These are phyloP conservation scores for Avena sativa DNA, from an alignment of 176 grass and related monocot genomes.

Conservation along the genomic window DNA sequence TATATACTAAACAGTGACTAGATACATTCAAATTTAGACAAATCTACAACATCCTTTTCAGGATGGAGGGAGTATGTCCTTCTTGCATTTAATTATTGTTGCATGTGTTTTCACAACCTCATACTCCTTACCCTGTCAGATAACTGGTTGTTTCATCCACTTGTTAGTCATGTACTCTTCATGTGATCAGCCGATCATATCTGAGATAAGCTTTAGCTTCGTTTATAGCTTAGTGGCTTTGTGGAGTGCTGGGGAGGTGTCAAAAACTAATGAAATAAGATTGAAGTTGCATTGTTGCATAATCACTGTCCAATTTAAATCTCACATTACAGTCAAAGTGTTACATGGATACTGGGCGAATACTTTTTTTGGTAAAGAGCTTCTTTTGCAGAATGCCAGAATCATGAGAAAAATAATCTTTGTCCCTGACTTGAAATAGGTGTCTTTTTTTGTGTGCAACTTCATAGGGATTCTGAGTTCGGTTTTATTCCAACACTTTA, in stretches of 20 bases:
- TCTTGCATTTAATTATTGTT: neutral
- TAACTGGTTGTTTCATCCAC: slow-evolving; percentile 15
- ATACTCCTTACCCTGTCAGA: neutral
- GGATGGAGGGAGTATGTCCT: too few species aligned
- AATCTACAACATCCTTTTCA: too few species aligned
- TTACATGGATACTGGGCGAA: neutral
- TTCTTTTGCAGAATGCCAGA: neutral
- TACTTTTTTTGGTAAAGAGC: slow-evolving; percentile 7
- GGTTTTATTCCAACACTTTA: neutral
- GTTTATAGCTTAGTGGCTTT: neutral
- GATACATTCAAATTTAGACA: too few species aligned
- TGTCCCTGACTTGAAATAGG: neutral
- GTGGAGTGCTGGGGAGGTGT: neutral
- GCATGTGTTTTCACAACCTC: neutral
- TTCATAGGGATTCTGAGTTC: neutral
- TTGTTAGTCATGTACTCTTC: slow-evolving; percentile 18
- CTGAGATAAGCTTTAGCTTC: slow-evolving; percentile 11
- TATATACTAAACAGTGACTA: too few species aligned
- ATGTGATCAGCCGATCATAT: neutral
- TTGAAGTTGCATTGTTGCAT: slow-evolving; percentile 2
- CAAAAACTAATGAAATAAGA: neutral
- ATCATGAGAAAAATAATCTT: slow-evolving; percentile 2
- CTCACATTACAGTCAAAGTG: neutral
- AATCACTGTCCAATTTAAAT: neutral
- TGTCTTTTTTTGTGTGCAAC: neutral